Evolutionary conservation across 2,329 filamentous ascomycete genomes (phyloP).

Genomic region (Aspergillus fijiensis): DNA sequence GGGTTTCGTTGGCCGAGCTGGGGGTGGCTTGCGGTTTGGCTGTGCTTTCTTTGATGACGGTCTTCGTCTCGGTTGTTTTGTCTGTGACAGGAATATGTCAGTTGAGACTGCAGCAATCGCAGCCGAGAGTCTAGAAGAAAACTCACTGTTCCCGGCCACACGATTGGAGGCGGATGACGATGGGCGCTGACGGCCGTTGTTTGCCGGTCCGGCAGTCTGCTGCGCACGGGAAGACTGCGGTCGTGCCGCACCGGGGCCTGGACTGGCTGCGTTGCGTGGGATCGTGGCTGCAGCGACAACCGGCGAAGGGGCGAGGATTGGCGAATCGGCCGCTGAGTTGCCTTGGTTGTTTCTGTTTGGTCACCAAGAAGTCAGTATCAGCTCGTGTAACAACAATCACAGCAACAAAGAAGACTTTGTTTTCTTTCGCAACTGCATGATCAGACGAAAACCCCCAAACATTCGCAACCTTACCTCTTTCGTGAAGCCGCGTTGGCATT

Average conservation of each 20-base stretch:
- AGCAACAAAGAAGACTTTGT: not conserved
- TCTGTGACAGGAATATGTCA: slow-evolving; percentile 21
- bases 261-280: slow-evolving; percentile 62
- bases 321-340: slow-evolving; percentile 59
- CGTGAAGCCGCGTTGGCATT: slow-evolving; percentile 65
- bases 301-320: slow-evolving; percentile 73
- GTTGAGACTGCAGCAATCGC: slow-evolving; percentile 20
- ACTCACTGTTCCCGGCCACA: slow-evolving; percentile 52
- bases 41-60: slow-evolving; percentile 51
- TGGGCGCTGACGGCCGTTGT: slow-evolving; percentile 56
- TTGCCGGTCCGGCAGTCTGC: slow-evolving; percentile 70
- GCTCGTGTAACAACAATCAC: not conserved
- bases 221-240: slow-evolving; percentile 70
- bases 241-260: slow-evolving; percentile 58
- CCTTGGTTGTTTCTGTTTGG: slow-evolving; percentile 46
- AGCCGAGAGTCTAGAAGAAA: slow-evolving; percentile 24
- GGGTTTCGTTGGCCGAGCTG: slow-evolving; percentile 39
- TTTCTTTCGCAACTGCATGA: not conserved
- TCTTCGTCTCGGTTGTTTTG: slow-evolving; percentile 52
- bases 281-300: slow-evolving; percentile 63
- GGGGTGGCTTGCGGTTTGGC: slow-evolving; percentile 27
- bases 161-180: slow-evolving; percentile 63
- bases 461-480: slow-evolving; percentile 62
- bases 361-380: slow-evolving; percentile 11
- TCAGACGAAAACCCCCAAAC: not conserved